Evolutionary conservation across 345 rosid genomes (phyloP).

Genomic region (Rhizophora apiculata): DNA sequence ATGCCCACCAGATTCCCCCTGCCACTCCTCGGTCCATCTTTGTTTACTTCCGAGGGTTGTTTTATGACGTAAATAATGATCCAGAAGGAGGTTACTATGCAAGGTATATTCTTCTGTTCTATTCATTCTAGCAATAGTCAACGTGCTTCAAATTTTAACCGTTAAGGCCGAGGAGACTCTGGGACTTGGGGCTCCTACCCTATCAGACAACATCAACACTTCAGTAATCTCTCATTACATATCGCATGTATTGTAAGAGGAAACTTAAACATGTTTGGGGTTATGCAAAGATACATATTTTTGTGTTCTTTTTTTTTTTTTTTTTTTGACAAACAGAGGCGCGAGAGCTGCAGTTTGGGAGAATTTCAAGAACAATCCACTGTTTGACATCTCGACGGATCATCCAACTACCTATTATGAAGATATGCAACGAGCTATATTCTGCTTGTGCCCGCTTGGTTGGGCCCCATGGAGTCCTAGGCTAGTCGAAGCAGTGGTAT

Average conservation of each 20-base stretch:
- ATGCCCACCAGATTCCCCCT: slow-evolving; percentile 67
- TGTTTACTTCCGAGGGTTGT: slow-evolving; percentile 92
- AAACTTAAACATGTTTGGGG: too few species aligned
- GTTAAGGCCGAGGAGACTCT: too few species aligned
- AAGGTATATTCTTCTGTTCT: slow-evolving; percentile 44
- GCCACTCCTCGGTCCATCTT: slow-evolving; percentile 86
- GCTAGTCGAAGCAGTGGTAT: slow-evolving; percentile 96
- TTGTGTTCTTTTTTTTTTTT: too few species aligned
- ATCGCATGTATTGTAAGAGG: too few species aligned
- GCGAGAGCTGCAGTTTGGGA: slow-evolving; percentile 99
- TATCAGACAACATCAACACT: too few species aligned
- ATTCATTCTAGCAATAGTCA: not conserved
- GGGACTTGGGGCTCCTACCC: too few species aligned
- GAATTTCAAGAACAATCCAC: slow-evolving; percentile 86
- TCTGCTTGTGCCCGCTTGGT: slow-evolving; percentile 91
- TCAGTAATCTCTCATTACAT: too few species aligned
- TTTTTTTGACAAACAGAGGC: slow-evolving; percentile 44
- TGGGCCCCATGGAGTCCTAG: slow-evolving; percentile 99
- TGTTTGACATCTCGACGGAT: slow-evolving; percentile 91
- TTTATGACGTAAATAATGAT: slow-evolving; percentile 87
- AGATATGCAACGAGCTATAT: slow-evolving; percentile 93
- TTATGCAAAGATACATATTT: too few species aligned
- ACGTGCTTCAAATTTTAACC: not conserved
- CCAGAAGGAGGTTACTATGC: slow-evolving; percentile 99
- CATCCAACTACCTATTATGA: slow-evolving; percentile 94